Base-by-base conservation (phyloP, 768 basidiomycete genomes). In the Boletus subparvulus region DNA sequence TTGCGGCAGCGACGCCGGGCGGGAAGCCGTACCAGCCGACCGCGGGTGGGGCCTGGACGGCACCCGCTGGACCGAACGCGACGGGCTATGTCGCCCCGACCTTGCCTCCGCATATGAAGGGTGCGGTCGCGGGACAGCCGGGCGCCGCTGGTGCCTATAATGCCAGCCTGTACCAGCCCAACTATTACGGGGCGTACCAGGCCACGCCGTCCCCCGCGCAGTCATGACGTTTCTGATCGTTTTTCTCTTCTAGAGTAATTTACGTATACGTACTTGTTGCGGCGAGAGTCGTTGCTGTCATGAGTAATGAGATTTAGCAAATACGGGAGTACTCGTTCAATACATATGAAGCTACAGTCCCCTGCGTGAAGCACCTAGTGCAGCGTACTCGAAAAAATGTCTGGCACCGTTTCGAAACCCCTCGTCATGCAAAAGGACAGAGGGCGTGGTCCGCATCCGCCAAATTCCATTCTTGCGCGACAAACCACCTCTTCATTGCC, bases 71-170 rank as follows among this genome's bases (percentile, higher is more conserved):
- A 21, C 13, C 68, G 1, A 56, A 48, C 35, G 56, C 61, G 39
- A 12, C 68, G 4, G 65, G 70, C 2, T 73, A 71, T 24, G 63
- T 60, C 14, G 59, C 77, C 1, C 71, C 77, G 21, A 77, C 73
- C 36, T 62, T 79, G n/a, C 78, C 78, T 6, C 69, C 76, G 44
- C 78, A 79, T 54, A 66, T 80, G 65, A 69, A 74, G 35, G 63
- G 56, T 13, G 64, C 61, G 9, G 69, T 59, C 28, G 44, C 62
- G 1, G 65, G 67, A n/a, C 71, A 69, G 52, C 48, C 65, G 12
- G 63, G 61, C 10, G 39, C 60, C 6, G 36, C 66, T 7, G 66
- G 55, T 19, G 47, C 54, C 0, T 70, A 70, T 36, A 58, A 55
- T 17, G 39, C 60, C 4, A 50, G 54, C 7, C n/a, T 61, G 55